Percentiles rank a stretch among this genome's conserved stretches.
Conservation (phyloP, 345 rosid genomes). For the Eucalyptus pauciflora region DNA sequence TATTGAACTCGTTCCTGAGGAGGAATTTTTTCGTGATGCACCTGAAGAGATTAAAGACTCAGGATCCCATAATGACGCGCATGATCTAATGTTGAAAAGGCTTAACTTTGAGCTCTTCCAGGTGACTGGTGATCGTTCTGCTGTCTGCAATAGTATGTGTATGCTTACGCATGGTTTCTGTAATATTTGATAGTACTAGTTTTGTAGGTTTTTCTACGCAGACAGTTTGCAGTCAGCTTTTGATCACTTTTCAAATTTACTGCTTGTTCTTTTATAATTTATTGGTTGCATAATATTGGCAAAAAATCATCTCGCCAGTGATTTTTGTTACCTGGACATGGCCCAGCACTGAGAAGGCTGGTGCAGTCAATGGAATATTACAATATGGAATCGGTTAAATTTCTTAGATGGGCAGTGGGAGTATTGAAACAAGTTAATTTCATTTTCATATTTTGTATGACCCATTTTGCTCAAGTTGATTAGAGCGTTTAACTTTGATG, state of each 20-base stretch:
- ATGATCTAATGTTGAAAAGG: slow-evolving; percentile 79
- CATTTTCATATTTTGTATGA: not conserved
- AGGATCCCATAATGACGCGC: slow-evolving; percentile 37
- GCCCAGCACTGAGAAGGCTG: not conserved
- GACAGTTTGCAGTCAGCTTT: not conserved
- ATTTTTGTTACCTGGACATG: not conserved
- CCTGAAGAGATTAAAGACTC: slow-evolving; percentile 60
- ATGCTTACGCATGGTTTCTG: not conserved
- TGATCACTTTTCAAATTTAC: not conserved
- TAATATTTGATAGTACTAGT: not conserved
- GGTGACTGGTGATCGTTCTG: slow-evolving; percentile 25
- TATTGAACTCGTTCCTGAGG: slow-evolving; percentile 79
- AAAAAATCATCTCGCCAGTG: not conserved
- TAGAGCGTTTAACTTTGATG: not conserved
- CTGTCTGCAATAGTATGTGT: not conserved
- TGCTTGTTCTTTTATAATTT: not conserved
- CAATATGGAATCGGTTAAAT: not conserved
- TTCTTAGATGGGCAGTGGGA: not conserved
- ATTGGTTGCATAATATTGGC: not conserved
- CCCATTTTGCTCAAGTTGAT: not conserved
- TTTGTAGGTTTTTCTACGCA: not conserved
- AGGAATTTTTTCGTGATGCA: slow-evolving; percentile 59
- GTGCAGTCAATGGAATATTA: not conserved
- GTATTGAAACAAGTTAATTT: not conserved
- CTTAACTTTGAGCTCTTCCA: slow-evolving; percentile 84